Base-by-base conservation (phyloP, 768 basidiomycete species). In the Boletus rex-veris region DNA sequence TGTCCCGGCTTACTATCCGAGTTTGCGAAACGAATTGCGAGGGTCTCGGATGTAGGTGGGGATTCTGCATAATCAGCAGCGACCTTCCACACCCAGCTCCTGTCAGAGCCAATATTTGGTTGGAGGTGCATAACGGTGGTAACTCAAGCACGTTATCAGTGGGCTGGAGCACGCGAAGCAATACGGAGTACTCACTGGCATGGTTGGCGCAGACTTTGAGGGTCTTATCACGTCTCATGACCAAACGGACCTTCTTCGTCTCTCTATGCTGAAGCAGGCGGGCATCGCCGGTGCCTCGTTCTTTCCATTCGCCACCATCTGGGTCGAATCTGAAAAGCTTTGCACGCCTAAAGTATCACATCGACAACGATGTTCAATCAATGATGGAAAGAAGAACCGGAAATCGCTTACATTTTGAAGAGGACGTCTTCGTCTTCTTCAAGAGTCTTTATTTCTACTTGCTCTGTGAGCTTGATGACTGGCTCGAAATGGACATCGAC, bases 181-280 rank as follows among this genome's bases (percentile, higher is more conserved):
- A 48, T 36, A 35, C 24, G 14, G 46, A n/a, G 44, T 11, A 74
- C 79, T 75, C 66, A 98, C 97, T 85, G 60, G 83, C 74, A 75
- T 98, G 97, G 78, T 99, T 99, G 53, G 97, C 97, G 74, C 97
- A 98, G 75, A 98, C 95, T 74, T 99, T 98, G 74, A 93, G 81
- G 45, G 97, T 99, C 85, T 98, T 98, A 81, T 99, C 97, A 74
- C 97, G 90, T 76, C 96, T 81, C 97, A 99, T 99, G 71, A 99
- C 93, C 58, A 99, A 83, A 58, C 97, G 83, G 66, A 96, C 80
- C 75, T 95, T 98, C 79, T 88, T 86, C 46, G 86, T 88, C 67
- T 84, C 84, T 73, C 88, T 92, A 79, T 97, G 91, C 63, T 84
- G 77, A 59, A 99, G 84, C 52, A 99, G 80, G 70, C 92, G 88